These are phyloP conservation scores for Coccomyxa subellipsoidea DNA, from an alignment of 163 green algal genomes.

Conservation along the genomic window DNA sequence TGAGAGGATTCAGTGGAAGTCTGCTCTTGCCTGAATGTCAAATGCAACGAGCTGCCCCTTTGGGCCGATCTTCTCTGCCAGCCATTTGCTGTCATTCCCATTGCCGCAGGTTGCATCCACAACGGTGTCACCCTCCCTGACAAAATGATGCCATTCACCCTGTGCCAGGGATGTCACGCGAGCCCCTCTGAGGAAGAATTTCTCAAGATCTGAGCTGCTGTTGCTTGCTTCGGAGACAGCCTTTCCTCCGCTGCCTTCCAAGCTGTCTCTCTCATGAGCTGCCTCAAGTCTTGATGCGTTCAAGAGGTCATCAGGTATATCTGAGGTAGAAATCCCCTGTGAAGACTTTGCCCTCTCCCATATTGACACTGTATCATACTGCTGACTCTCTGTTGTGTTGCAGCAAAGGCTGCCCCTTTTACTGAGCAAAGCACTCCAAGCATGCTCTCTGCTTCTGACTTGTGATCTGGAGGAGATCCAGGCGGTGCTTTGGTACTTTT, in stretches of 20 bases:
- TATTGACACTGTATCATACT: no score
- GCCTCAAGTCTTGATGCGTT: no score
- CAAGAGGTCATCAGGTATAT: no score
- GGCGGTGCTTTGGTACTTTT: no score
- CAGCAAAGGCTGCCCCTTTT: not conserved
- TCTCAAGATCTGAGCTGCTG: not conserved
- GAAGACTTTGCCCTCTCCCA: not conserved
- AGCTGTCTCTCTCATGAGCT: no score
- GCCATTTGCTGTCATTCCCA: constrained; percentile 67
- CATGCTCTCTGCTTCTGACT: not conserved
- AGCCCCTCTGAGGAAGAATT: not conserved
- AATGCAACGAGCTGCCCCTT: constrained; percentile 50
- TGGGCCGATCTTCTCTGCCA: constrained; percentile 55
- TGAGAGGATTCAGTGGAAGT: not conserved
- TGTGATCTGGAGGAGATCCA: not conserved
- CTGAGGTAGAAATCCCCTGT: not conserved
- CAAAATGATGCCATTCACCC: constrained; percentile 30
- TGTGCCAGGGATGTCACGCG: constrained; percentile 24
- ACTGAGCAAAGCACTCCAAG: not conserved
- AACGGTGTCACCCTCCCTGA: constrained; percentile 57
- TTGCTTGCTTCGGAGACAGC: not conserved
- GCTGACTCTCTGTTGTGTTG: no score
- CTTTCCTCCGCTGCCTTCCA: no score
- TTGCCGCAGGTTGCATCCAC: constrained; percentile 84
- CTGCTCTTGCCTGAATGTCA: constrained; percentile 61